Evolutionary conservation across 805 yeast genomes (phyloP).

Genomic region (Sungouiozyma intestinalis): DNA sequence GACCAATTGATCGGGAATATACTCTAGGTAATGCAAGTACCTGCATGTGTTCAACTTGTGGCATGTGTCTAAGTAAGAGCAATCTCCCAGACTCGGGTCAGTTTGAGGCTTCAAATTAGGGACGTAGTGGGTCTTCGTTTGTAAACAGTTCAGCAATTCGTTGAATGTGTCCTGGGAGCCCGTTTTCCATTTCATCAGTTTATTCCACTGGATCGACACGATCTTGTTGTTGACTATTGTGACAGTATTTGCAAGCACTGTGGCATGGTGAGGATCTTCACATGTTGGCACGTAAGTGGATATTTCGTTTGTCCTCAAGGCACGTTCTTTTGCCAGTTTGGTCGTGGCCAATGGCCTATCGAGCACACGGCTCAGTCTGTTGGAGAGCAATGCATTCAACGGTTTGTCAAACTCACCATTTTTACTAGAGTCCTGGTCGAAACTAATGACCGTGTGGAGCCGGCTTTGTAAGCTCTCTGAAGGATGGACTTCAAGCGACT

Average conservation of each 20-base stretch:
- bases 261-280: conserved; percentile 13
- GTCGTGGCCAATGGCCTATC: conserved; percentile 16
- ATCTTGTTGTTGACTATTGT: conserved; percentile 20
- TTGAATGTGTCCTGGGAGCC: conserved; percentile 14
- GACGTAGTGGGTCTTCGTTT: conserved; percentile 39
- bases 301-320: conserved; percentile 7
- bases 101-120: conserved; percentile 51
- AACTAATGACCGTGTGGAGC: too few species aligned
- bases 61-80: conserved; percentile 90
- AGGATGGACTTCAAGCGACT: too few species aligned
- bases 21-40: conserved; percentile 62
- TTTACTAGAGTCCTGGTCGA: neutral
- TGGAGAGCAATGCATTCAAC: conserved; percentile 2
- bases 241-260: conserved; percentile 13
- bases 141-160: conserved; percentile 17
- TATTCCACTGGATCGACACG: conserved; percentile 21
- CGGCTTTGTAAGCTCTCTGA: too few species aligned
- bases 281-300: conserved; percentile 21
- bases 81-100: conserved; percentile 69
- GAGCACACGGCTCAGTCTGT: conserved; percentile 12
- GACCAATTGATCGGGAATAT: conserved; percentile 28
- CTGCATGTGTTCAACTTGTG: conserved; percentile 75
- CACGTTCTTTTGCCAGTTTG: conserved; percentile 20
- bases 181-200: conserved; percentile 15
- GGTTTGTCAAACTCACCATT: conserved; percentile 1